A percentile compares a stretch with the other conserved stretches of the same genome.
phyloP scores from a whole-genome alignment of 495 filamentous ascomycete species.

The Tuber indicum region DNA sequence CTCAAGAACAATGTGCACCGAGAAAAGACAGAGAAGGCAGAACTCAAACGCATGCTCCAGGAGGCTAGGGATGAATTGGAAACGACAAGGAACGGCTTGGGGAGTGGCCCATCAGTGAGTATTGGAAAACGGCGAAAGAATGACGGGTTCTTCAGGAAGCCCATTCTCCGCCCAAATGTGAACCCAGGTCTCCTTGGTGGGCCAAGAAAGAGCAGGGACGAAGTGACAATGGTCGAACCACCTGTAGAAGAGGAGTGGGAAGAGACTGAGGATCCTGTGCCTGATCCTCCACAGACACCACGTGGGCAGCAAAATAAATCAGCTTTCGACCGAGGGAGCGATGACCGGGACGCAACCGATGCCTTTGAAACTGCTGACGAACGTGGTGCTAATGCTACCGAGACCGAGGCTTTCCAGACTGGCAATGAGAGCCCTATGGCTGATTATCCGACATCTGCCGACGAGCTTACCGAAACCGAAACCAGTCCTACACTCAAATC shows the following conservation, averaged over 20 bases:
- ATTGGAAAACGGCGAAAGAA: slow-evolving; percentile 62
- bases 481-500: slow-evolving; percentile 48
- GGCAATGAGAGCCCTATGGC: slow-evolving; percentile 74
- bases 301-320: slow-evolving; percentile 19
- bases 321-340: slow-evolving; percentile 43
- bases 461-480: slow-evolving; percentile 85
- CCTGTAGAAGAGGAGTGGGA: slow-evolving; percentile 69
- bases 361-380: slow-evolving; percentile 82
- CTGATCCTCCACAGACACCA: slow-evolving; percentile 23
- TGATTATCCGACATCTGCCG: slow-evolving; percentile 57
- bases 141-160: slow-evolving; percentile 70
- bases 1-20: slow-evolving; percentile 89
- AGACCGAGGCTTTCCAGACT: slow-evolving; percentile 93
- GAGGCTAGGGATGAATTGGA: slow-evolving; percentile 93
- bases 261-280: slow-evolving; percentile 50
- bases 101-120: slow-evolving; percentile 46
- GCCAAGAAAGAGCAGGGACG: slow-evolving; percentile 64
- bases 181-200: slow-evolving; percentile 61
- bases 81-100: slow-evolving; percentile 53
- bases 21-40: slow-evolving; percentile 96
- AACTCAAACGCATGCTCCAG: slow-evolving; percentile 90
- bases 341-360: slow-evolving; percentile 51
- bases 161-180: slow-evolving; percentile 50
- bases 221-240: slow-evolving; percentile 65
- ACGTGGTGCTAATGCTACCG: slow-evolving; percentile 66